phyloP scores from a whole-genome alignment of 2,329 filamentous ascomycete species.

The Trichoderma asperellum region DNA sequence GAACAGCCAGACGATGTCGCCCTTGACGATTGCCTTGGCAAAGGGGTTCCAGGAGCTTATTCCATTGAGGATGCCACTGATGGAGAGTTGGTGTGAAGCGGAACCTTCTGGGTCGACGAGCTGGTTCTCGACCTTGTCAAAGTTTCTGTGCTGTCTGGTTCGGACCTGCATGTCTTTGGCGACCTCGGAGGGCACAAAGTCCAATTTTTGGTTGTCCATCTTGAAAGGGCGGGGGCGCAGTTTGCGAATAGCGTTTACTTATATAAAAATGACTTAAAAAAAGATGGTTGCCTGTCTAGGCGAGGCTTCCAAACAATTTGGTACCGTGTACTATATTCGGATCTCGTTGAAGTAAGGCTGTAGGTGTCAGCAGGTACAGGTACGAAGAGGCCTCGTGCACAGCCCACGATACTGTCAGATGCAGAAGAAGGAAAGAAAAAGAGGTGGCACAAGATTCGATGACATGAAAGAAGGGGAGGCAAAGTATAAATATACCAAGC shows the following conservation, averaged over 20 bases:
- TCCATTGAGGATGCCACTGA: constrained; percentile 51
- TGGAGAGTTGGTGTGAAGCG: constrained; percentile 31
- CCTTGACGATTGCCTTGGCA: constrained; percentile 60
- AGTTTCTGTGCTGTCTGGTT: constrained; percentile 54
- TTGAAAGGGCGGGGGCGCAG: neutral
- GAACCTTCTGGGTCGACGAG: constrained; percentile 45
- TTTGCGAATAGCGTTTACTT: neutral
- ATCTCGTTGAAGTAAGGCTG: neutral
- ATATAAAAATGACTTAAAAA: neutral
- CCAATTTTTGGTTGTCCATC: constrained; percentile 35
- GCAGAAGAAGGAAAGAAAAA: neutral
- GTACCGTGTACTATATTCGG: constrained; percentile 10
- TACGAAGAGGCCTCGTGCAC: constrained; percentile 34
- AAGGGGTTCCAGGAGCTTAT: constrained; percentile 61
- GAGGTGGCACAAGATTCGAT: constrained; percentile 8
- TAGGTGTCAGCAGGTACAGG: constrained; percentile 20
- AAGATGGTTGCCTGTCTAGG: neutral
- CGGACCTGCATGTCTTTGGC: constrained; percentile 54
- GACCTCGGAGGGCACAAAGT: constrained; percentile 36
- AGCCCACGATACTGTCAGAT: neutral
- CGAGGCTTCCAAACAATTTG: neutral
- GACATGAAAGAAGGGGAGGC: neutral
- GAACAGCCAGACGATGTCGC: constrained; percentile 83
- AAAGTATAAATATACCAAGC: neutral
- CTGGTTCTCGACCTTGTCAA: constrained; percentile 54